Percentiles rank a stretch among this genome's conserved stretches.
These are phyloP conservation scores for Cucumis cinereus DNA, from an alignment of 306 rosid species.

Conservation along the genomic window DNA sequence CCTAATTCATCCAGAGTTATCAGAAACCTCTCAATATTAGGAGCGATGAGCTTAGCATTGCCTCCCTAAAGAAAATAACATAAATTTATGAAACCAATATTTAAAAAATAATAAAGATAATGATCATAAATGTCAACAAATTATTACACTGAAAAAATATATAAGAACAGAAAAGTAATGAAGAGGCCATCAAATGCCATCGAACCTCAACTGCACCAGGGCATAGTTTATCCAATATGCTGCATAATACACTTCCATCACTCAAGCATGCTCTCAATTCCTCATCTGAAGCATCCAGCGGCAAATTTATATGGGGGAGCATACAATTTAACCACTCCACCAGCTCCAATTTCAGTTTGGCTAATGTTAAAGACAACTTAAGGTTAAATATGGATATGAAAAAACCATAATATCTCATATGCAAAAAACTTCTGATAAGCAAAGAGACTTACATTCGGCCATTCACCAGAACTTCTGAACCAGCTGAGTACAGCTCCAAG, in stretches of 20 bases:
- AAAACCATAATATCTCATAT: slow-evolving; percentile 1
- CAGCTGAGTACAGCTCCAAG: slow-evolving; percentile 32
- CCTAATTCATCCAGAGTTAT: slow-evolving; percentile 68
- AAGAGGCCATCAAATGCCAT: slow-evolving; percentile 12
- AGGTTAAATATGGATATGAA: background rate
- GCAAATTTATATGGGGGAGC: slow-evolving; percentile 61
- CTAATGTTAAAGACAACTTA: slow-evolving; percentile 29
- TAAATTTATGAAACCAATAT: slow-evolving; percentile 2
- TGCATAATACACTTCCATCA: slow-evolving; percentile 73
- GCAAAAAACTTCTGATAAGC: slow-evolving; percentile 4
- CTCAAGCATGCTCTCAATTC: slow-evolving; percentile 54
- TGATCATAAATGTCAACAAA: background rate
- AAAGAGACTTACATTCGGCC: slow-evolving; percentile 25
- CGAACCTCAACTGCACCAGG: slow-evolving; percentile 56
- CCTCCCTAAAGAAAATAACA: slow-evolving; percentile 35
- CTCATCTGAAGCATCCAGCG: slow-evolving; percentile 61
- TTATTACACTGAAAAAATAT: background rate
- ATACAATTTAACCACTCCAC: slow-evolving; percentile 69
- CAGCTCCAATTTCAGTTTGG: slow-evolving; percentile 31
- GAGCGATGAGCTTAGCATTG: slow-evolving; percentile 20
- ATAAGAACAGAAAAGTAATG: background rate
- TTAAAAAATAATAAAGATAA: background rate
- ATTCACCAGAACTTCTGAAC: slow-evolving; percentile 21
- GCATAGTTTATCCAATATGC: slow-evolving; percentile 54
- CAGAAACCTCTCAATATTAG: slow-evolving; percentile 50